Evolutionary conservation across 2,329 filamentous ascomycete species (phyloP).

Genomic region (Acrocalymma vagum): DNA sequence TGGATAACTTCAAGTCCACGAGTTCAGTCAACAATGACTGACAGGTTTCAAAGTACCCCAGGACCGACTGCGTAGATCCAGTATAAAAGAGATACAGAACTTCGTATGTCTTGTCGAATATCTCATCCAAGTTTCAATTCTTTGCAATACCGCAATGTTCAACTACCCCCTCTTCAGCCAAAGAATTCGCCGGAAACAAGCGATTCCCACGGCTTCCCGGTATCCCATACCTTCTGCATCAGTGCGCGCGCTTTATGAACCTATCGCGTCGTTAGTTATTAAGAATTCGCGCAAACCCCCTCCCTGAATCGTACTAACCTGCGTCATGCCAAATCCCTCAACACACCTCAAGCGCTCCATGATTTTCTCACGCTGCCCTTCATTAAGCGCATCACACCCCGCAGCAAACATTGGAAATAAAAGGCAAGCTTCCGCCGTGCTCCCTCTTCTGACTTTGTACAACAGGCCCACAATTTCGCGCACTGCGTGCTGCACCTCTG

Average conservation of each 20-base stretch:
- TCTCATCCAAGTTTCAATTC: no score
- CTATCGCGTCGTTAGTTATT: conserved; percentile 40
- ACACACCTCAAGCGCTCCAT: conserved; percentile 71
- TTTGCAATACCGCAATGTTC: no score
- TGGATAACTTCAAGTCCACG: no score
- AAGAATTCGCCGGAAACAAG: conserved; percentile 74
- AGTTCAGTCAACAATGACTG: no score
- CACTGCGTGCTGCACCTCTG: conserved; percentile 70
- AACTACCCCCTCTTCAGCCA: conserved; percentile 52
- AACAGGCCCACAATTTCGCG: conserved; percentile 70
- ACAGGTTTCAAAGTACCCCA: no score
- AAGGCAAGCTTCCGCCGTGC: conserved; percentile 76
- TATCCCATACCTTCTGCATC: conserved; percentile 75
- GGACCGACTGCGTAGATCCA: no score
- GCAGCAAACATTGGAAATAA: conserved; percentile 86
- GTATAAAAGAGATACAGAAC: no score
- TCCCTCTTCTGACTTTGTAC: conserved; percentile 68
- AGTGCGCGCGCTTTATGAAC: conserved; percentile 68
- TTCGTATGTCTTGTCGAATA: no score
- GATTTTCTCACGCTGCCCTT: conserved; percentile 66
- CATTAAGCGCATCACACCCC: conserved; percentile 73
- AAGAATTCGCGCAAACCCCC: background rate
- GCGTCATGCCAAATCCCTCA: conserved; percentile 78
- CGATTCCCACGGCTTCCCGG: conserved; percentile 73
- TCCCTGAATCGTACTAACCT: conserved; percentile 61